These are phyloP conservation scores for Fusarium annulatum DNA, from an alignment of 2,329 filamentous ascomycete genomes.

Conservation along the genomic window DNA sequence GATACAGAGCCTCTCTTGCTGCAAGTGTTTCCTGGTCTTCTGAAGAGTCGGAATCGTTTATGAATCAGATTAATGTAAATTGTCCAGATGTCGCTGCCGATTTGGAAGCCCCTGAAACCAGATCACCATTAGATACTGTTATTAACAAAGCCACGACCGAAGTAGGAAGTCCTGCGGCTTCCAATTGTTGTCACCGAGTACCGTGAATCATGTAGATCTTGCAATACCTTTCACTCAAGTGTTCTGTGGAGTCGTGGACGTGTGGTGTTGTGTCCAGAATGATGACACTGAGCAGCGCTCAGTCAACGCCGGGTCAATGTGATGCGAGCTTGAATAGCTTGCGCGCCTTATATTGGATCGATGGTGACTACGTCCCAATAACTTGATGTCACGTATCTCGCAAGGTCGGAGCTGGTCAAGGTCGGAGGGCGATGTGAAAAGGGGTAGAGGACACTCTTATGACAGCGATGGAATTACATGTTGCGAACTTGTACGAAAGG, in stretches of 20 bases:
- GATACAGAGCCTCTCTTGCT: fast-evolving
- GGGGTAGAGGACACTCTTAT: neutral
- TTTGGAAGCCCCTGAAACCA: neutral
- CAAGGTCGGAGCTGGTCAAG: no score
- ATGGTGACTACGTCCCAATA: fast-evolving
- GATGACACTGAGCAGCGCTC: neutral
- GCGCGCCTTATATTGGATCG: fast-evolving
- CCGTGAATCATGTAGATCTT: fast-evolving
- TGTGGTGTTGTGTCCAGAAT: no score
- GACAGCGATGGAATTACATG: fast-evolving
- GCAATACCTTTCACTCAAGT: neutral
- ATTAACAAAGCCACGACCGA: fast-evolving
- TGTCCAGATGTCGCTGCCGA: neutral
- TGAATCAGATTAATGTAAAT: fast-evolving
- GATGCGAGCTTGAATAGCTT: fast-evolving
- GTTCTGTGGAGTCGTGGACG: fast-evolving
- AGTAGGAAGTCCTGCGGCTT: fast-evolving
- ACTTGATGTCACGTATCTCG: fast-evolving
- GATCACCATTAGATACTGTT: fast-evolving
- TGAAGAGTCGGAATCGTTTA: fast-evolving
- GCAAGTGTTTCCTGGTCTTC: fast-evolving
- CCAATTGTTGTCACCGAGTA: fast-evolving
- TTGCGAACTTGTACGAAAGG: fast-evolving
- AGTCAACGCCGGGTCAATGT: fast-evolving
- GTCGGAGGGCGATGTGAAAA: neutral